A percentile compares a stretch with the other conserved stretches of the same genome.
Evolutionary conservation across 1,284 basidiomycete species (phyloP).

Genomic region (Leccinum laetum): DNA sequence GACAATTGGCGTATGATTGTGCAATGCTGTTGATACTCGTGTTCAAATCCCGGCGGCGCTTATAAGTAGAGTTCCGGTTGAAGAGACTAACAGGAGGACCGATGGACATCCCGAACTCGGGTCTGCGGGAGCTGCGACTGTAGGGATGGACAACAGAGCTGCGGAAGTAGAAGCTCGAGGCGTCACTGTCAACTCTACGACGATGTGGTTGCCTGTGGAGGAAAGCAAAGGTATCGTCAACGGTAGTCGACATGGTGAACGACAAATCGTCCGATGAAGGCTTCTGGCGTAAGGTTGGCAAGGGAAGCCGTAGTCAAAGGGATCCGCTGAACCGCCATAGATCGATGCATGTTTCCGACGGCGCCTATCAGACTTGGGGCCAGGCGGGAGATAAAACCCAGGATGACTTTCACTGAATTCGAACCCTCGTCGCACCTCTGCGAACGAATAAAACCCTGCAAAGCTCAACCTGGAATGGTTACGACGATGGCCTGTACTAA

Average conservation of each 20-base stretch:
- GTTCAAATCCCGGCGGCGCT: constrained; percentile 50
- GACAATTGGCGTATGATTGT: constrained; percentile 51
- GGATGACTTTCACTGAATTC: no score
- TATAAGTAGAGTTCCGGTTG: constrained; percentile 56
- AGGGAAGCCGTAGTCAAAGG: no score
- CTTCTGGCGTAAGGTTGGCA: no score
- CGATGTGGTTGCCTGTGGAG: constrained; percentile 44
- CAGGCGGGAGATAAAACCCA: no score
- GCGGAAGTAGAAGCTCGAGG: constrained; percentile 75
- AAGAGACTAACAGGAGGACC: constrained; percentile 72
- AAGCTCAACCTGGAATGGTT: no score
- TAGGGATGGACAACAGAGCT: constrained; percentile 33
- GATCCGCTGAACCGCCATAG: no score
- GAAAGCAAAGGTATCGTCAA: constrained; percentile 77
- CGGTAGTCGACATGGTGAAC: constrained; percentile 52
- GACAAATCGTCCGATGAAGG: constrained; percentile 53
- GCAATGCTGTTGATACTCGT: constrained; percentile 53
- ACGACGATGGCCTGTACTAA: no score
- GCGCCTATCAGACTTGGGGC: no score
- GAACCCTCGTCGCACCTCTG: no score
- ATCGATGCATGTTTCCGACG: no score
- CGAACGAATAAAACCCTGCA: no score
- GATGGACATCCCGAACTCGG: constrained; percentile 47
- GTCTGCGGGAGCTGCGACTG: constrained; percentile 47
- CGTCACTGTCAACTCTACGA: constrained; percentile 69